Evolutionary conservation across 306 rosid species (phyloP).

Genomic region (Vigna unguiculata): DNA sequence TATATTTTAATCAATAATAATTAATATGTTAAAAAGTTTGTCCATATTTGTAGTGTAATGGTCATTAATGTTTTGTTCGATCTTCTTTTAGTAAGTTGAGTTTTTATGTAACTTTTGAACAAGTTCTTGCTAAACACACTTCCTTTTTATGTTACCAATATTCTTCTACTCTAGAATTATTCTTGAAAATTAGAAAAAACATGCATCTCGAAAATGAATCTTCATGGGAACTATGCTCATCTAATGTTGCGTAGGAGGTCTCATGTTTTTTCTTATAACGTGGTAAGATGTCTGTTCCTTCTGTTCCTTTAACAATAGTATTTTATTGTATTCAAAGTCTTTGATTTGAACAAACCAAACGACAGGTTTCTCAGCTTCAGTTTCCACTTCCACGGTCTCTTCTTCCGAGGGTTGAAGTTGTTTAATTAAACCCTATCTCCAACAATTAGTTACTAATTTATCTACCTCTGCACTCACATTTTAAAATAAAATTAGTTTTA

Average conservation of each 20-base stretch:
- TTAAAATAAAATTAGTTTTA: too few species aligned
- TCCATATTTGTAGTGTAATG: too few species aligned
- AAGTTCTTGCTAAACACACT: too few species aligned
- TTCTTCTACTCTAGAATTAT: conserved; percentile 1
- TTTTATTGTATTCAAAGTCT: conserved; percentile 53
- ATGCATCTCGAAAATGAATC: conserved; percentile 75
- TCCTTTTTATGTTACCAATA: neutral
- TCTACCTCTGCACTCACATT: too few species aligned
- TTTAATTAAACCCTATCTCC: neutral
- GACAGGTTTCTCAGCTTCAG: conserved; percentile 46
- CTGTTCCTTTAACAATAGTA: conserved; percentile 61
- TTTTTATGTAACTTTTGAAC: too few species aligned
- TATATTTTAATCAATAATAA: too few species aligned
- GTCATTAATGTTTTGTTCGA: too few species aligned
- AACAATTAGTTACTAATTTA: neutral
- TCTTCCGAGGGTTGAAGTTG: conserved; percentile 49
- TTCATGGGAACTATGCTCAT: conserved; percentile 65
- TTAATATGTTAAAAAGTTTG: too few species aligned
- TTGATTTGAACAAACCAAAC: conserved; percentile 51
- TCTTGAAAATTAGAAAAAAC: conserved; percentile 29
- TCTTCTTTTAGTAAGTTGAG: too few species aligned
- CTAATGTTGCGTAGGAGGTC: conserved; percentile 66
- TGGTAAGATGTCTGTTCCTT: conserved; percentile 93
- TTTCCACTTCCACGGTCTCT: conserved; percentile 43
- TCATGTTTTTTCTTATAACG: conserved; percentile 67